Percentiles rank a stretch among this genome's conserved stretches.
Evolutionary conservation across 495 filamentous ascomycete genomes (phyloP).

Genomic region (Aspergillus asperescens): DNA sequence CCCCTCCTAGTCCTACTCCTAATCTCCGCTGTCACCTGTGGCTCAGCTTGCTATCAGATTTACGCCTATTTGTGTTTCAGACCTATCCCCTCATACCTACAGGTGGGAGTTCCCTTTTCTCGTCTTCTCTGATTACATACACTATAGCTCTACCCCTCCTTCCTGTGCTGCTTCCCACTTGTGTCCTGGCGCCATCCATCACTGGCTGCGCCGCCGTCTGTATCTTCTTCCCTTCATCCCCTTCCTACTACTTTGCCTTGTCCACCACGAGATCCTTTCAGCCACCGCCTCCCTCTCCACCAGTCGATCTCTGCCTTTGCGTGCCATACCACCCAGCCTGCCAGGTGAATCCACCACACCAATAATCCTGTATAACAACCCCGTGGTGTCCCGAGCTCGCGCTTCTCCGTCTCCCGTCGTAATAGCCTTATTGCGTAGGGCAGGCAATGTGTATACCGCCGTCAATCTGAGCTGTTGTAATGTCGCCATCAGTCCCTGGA

Average conservation of each 20-base stretch:
- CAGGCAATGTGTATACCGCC: constrained; percentile 15
- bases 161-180: constrained; percentile 5
- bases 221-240: neutral
- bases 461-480: constrained; percentile 15
- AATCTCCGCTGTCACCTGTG: constrained; percentile 5
- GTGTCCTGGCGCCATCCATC: too few relatives aligned
- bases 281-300: neutral
- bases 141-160: constrained; percentile 7
- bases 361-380: too few relatives aligned
- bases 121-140: constrained; percentile 8
- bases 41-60: too few relatives aligned
- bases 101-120: constrained; percentile 13
- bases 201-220: constrained; percentile 10
- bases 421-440: constrained; percentile 24
- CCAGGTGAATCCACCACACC: constrained; percentile 1
- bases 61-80: neutral
- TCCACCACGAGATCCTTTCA: constrained; percentile 1
- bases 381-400: too few relatives aligned
- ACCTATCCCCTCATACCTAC: neutral
- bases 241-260: neutral
- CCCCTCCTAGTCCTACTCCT: constrained; percentile 6
- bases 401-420: constrained; percentile 12
- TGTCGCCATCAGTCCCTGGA: constrained; percentile 13
- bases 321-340: neutral
- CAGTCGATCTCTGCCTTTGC: constrained; percentile 4